Percentiles rank a stretch among this genome's conserved stretches.
Conservation (phyloP, 352 stramenopile species). For the Pythium periplocum region DNA sequence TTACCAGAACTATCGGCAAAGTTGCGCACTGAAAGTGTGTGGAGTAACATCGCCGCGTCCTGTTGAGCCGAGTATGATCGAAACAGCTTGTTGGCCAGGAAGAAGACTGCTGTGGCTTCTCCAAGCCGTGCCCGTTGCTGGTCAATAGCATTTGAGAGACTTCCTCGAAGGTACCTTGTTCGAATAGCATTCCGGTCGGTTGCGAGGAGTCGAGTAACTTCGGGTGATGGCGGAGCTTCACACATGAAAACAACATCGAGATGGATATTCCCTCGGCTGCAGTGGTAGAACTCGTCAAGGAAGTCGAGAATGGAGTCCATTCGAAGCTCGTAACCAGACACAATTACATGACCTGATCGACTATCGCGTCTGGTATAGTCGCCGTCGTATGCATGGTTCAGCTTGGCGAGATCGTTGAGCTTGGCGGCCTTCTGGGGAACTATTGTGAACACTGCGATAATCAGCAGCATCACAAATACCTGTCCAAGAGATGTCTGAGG, state of each 20-base stretch:
- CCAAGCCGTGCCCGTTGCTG: slow-evolving; percentile 40
- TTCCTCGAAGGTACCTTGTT: slow-evolving; percentile 48
- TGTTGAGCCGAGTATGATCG: slow-evolving; percentile 26
- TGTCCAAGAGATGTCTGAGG: slow-evolving; percentile 45
- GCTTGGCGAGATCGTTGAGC: slow-evolving; percentile 53
- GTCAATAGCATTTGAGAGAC: slow-evolving; percentile 36
- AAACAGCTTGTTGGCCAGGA: slow-evolving; percentile 41
- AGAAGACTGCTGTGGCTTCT: slow-evolving; percentile 51
- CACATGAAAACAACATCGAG: slow-evolving; percentile 67
- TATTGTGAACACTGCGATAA: slow-evolving; percentile 63
- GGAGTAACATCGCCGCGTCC: slow-evolving; percentile 47
- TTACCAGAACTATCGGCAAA: slow-evolving; percentile 43
- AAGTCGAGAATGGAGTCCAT: slow-evolving; percentile 46
- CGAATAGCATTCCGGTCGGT: slow-evolving; percentile 42
- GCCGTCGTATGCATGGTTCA: slow-evolving; percentile 54
- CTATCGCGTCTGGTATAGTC: slow-evolving; percentile 31
- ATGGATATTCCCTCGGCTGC: slow-evolving; percentile 45
- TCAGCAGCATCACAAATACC: slow-evolving; percentile 67
- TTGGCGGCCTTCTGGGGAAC: slow-evolving; percentile 54
- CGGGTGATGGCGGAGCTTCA: slow-evolving; percentile 29
- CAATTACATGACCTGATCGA: slow-evolving; percentile 53
- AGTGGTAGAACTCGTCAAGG: slow-evolving; percentile 70
- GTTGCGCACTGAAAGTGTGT: slow-evolving; percentile 55
- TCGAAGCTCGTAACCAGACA: slow-evolving; percentile 42
- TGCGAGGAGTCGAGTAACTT: slow-evolving; percentile 30